phyloP scores from a whole-genome alignment of 1,284 basidiomycete species.

The Peniophora sp. region DNA sequence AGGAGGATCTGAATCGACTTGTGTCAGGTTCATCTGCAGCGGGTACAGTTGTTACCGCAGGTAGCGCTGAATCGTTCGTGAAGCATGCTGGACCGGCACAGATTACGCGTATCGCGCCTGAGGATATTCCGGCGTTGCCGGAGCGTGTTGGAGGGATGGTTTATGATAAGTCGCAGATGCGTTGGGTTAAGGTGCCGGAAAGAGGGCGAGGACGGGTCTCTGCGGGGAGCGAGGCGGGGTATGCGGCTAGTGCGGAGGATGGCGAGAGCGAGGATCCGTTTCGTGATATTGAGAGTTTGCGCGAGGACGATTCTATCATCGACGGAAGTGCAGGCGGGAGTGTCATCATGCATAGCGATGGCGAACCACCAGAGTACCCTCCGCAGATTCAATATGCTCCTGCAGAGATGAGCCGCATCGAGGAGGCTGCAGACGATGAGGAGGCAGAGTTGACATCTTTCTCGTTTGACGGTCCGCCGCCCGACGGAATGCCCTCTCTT shows the following conservation, averaged over 20 bases:
- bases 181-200: slow-evolving; percentile 64
- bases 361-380: slow-evolving; percentile 14
- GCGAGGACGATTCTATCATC: slow-evolving; percentile 42
- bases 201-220: slow-evolving; percentile 18
- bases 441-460: slow-evolving; percentile 63
- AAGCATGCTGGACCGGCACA: slow-evolving; percentile 77
- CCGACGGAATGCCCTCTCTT: slow-evolving; percentile 32
- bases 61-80: slow-evolving; percentile 70
- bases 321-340: slow-evolving; percentile 3
- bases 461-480: slow-evolving; percentile 56
- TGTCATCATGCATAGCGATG: slow-evolving; percentile 5
- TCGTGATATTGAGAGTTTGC: slow-evolving; percentile 77
- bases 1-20: slow-evolving; percentile 77
- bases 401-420: slow-evolving; percentile 39
- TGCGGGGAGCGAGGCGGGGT: slow-evolving; percentile 27
- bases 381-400: slow-evolving; percentile 9
- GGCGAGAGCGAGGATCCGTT: slow-evolving; percentile 76
- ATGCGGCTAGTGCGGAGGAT: slow-evolving; percentile 29
- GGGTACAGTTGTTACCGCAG: slow-evolving; percentile 63
- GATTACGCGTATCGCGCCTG: slow-evolving; percentile 72
- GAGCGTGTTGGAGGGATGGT: slow-evolving; percentile 82
- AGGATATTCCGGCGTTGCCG: slow-evolving; percentile 67
- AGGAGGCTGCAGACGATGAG: slow-evolving; percentile 49
- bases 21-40: slow-evolving; percentile 78
- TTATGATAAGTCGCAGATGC: slow-evolving; percentile 72